Conservation (phyloP, 2,329 filamentous ascomycete genomes). For the Chaetothyriales sp. region DNA sequence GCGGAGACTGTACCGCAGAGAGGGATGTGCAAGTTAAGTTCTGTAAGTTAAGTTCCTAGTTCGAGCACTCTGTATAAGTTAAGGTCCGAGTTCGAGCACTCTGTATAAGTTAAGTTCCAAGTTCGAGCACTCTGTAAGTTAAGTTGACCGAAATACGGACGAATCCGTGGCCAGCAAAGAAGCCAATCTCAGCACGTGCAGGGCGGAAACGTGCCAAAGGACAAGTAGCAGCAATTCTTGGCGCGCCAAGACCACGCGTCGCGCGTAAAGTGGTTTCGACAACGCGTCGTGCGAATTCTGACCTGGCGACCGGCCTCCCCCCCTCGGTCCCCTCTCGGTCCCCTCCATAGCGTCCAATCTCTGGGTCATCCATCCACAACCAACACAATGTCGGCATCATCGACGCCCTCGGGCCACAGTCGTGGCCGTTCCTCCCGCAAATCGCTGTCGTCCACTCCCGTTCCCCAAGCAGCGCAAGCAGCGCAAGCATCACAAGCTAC, state of each 20-base stretch:
- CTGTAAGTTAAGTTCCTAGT: background rate
- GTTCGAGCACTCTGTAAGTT: no score
- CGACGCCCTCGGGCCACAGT: constrained; percentile 23
- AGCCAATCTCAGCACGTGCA: no score
- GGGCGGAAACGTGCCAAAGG: no score
- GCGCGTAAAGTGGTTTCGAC: background rate
- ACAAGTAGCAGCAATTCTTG: no score
- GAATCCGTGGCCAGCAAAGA: no score
- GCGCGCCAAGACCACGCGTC: background rate
- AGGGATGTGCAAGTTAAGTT: no score
- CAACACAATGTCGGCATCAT: constrained; percentile 30
- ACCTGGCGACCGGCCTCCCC: background rate
- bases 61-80: no score
- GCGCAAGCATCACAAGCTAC: constrained; percentile 19
- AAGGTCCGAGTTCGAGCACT: no score
- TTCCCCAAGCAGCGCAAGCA: constrained; percentile 19
- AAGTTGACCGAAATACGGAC: no score
- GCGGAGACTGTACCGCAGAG: background rate
- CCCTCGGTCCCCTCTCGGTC: background rate
- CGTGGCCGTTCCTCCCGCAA: constrained; percentile 29
- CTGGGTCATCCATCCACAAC: background rate
- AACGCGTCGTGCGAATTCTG: background rate
- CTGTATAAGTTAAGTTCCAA: no score
- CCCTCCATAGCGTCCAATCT: background rate
- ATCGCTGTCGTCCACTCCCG: constrained; percentile 27